Conservation (phyloP, 2,329 filamentous ascomycete species). For the Diplodia corticola region DNA sequence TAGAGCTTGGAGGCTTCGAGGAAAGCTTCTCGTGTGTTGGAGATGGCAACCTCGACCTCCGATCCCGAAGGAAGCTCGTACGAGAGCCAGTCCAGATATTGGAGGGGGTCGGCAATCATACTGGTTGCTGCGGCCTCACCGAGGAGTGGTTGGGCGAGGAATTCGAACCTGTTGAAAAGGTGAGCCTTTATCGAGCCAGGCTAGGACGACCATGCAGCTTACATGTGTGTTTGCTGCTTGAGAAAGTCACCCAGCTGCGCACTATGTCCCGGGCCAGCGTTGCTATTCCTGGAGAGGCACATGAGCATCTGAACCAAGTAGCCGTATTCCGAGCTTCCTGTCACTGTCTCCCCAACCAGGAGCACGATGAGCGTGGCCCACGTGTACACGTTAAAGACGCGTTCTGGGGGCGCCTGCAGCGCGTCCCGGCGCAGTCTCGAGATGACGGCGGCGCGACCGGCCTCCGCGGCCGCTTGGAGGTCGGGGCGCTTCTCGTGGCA, state of each 20-base stretch:
- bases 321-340: conserved; percentile 41
- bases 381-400: conserved; percentile 41
- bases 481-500: conserved; percentile 33
- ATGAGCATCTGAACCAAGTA: conserved; percentile 42
- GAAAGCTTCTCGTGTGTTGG: conserved; percentile 23
- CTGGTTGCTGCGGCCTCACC: conserved; percentile 25
- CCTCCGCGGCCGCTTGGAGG: conserved; percentile 37
- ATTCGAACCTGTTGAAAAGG: conserved; percentile 25
- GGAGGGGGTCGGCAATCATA: conserved; percentile 23
- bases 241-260: conserved; percentile 11
- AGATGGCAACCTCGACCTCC: conserved; percentile 16
- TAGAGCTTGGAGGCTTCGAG: conserved; percentile 12
- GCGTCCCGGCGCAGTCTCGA: conserved; percentile 39
- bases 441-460: conserved; percentile 40
- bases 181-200: not conserved
- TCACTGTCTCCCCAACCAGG: conserved; percentile 46
- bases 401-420: conserved; percentile 29
- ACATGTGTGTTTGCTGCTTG: conserved; percentile 22
- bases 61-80: conserved; percentile 16
- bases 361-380: conserved; percentile 43
- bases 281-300: conserved; percentile 29
- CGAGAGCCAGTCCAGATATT: conserved; percentile 25
- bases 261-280: not conserved
- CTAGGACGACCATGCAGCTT: not conserved
- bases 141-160: conserved; percentile 27